phyloP scores from a whole-genome alignment of 177 flowering plant genomes.

The Vitis hybrid region DNA sequence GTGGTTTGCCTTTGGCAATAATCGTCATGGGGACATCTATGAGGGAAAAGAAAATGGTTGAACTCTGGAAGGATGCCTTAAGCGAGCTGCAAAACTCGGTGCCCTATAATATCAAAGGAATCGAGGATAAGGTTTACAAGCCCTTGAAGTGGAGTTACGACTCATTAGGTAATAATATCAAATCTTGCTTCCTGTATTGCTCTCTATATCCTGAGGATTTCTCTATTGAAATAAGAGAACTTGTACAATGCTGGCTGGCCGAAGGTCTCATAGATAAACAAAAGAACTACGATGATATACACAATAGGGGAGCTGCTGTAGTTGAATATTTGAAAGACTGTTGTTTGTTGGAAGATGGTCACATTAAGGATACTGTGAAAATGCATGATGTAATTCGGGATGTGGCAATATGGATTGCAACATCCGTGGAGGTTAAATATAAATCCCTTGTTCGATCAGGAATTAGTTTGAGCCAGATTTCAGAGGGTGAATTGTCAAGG shows the following conservation, averaged over 20 bases:
- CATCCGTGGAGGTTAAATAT: background rate
- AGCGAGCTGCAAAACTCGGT: too few species aligned
- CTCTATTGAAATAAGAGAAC: constrained; percentile 9
- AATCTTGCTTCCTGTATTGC: constrained; percentile 8
- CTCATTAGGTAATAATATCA: constrained; percentile 2
- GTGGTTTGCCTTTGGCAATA: too few species aligned
- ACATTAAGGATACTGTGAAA: constrained; percentile 8
- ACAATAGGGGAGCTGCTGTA: constrained; percentile 8
- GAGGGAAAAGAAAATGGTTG: too few species aligned
- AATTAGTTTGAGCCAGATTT: background rate
- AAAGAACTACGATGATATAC: constrained; percentile 2
- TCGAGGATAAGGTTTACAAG: constrained; percentile 10
- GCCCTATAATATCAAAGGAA: background rate
- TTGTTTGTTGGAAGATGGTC: constrained; percentile 15
- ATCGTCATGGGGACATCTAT: too few species aligned
- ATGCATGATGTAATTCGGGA: constrained; percentile 18
- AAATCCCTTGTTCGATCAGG: background rate
- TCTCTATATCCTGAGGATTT: constrained; percentile 5
- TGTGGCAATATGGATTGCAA: constrained; percentile 15
- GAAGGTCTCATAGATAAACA: constrained; percentile 9
- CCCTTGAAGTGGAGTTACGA: constrained; percentile 15
- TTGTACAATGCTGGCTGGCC: constrained; percentile 15
- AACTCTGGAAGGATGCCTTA: too few species aligned
- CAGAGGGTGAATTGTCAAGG: background rate
- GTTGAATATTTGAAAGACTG: constrained; percentile 11